A percentile compares a stretch with the other conserved stretches of the same genome.
Evolutionary conservation across 1,139 yeast genomes (phyloP).

Genomic region (Candida neerlandica): DNA sequence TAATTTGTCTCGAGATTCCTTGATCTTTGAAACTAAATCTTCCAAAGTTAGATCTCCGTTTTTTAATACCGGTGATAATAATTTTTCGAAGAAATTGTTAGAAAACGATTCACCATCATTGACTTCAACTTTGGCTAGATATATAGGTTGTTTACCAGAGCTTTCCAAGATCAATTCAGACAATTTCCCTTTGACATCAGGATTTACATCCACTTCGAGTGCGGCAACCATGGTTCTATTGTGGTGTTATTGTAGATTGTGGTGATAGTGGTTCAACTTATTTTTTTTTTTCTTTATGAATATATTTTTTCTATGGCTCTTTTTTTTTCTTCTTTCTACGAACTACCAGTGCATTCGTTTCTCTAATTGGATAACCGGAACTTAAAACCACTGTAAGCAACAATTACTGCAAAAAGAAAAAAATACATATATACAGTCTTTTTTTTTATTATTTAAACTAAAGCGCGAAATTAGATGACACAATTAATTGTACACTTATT

Average conservation of each 20-base stretch:
- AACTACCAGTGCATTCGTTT: not conserved
- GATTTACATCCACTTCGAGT: constrained; percentile 15
- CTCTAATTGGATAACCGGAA: constrained; percentile 1
- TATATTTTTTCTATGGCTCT: not conserved
- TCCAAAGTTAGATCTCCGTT: constrained; percentile 49
- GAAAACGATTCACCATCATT: constrained; percentile 53
- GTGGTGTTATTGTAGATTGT: too few relatives aligned
- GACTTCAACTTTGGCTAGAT: constrained; percentile 48
- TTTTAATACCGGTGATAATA: constrained; percentile 46
- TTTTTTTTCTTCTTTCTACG: not conserved
- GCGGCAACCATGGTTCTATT: constrained; percentile 10
- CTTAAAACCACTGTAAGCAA: not conserved
- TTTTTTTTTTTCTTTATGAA: not conserved
- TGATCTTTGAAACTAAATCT: constrained; percentile 36
- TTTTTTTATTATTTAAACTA: too few relatives aligned
- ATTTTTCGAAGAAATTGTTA: constrained; percentile 46
- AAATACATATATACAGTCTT: not conserved
- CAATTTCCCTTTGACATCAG: constrained; percentile 31
- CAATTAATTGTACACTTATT: too few relatives aligned
- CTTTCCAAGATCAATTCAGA: constrained; percentile 34
- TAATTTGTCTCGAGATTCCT: constrained; percentile 30
- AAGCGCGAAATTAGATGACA: too few relatives aligned
- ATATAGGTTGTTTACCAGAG: constrained; percentile 45
- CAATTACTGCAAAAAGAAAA: constrained; percentile 7
- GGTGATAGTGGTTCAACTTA: not conserved